These are phyloP conservation scores for Leccinum olivaceopallidum DNA, from an alignment of 768 basidiomycete species.

Conservation along the genomic window DNA sequence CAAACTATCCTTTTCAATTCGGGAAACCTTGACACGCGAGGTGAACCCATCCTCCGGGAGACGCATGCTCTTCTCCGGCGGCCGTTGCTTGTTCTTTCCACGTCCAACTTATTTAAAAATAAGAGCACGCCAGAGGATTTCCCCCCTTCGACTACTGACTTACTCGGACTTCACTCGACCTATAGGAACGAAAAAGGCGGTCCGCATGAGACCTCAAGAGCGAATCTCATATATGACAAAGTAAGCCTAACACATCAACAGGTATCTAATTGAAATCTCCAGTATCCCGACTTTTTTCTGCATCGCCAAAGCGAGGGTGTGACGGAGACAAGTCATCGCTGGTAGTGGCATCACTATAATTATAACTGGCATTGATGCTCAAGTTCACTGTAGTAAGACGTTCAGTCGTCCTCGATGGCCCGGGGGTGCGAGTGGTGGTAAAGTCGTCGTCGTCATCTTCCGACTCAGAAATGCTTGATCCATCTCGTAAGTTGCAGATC, in stretches of 20 bases:
- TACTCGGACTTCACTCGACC: background rate
- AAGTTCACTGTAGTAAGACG: constrained; percentile 14
- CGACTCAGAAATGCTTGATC: background rate
- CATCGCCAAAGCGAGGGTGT: background rate
- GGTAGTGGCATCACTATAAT: background rate
- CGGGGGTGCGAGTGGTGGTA: constrained; percentile 4
- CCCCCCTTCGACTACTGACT: background rate
- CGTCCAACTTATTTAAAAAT: background rate
- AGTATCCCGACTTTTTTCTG: background rate
- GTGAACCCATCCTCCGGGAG: background rate
- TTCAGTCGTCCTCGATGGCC: background rate
- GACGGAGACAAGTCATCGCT: background rate
- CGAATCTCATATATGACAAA: background rate
- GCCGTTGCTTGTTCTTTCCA: background rate
- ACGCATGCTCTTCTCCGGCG: background rate
- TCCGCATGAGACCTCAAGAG: background rate
- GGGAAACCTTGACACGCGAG: background rate
- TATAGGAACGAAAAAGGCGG: background rate
- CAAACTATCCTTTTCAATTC: background rate
- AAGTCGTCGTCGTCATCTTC: constrained; percentile 15
- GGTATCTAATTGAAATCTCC: background rate
- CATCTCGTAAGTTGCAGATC: background rate
- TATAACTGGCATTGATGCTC: background rate
- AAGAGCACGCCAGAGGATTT: background rate
- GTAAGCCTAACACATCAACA: background rate